Evolutionary conservation across 495 filamentous ascomycete genomes (phyloP).

Genomic region (Neurospora sp.): DNA sequence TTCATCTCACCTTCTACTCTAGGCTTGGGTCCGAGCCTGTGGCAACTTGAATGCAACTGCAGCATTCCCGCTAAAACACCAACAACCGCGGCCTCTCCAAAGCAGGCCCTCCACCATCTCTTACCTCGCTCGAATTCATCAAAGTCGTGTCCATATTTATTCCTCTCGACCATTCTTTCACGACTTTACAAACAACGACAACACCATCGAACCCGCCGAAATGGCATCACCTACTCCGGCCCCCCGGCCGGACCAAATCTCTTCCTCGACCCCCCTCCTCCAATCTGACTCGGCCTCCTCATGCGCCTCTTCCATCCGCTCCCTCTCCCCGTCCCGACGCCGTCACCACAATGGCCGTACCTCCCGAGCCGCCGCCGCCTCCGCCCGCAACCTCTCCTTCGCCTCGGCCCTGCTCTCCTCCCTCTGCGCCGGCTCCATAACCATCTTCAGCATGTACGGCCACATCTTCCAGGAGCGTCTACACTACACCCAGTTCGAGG

Average conservation of each 20-base stretch:
- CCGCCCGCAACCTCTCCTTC: slow-evolving; percentile 29
- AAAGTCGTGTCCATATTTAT: background rate
- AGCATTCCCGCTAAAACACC: background rate
- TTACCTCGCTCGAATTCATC: background rate
- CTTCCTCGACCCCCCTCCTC: slow-evolving; percentile 16
- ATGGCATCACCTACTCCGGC: slow-evolving; percentile 2
- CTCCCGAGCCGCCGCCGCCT: slow-evolving; percentile 13
- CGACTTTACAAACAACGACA: background rate
- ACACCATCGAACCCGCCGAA: slow-evolving; percentile 4
- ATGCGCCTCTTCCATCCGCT: slow-evolving; percentile 24
- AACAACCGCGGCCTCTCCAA: background rate
- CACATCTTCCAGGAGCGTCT: slow-evolving; percentile 75
- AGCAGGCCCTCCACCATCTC: background rate
- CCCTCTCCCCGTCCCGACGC: slow-evolving; percentile 17
- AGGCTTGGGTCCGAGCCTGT: background rate
- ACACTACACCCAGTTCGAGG: slow-evolving; percentile 77
- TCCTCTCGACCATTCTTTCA: background rate
- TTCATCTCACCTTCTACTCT: background rate
- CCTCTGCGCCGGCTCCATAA: slow-evolving; percentile 75
- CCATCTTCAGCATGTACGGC: slow-evolving; percentile 84
- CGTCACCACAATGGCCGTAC: slow-evolving; percentile 8
- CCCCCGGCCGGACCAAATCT: slow-evolving; percentile 4
- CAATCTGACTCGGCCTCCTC: slow-evolving; percentile 23
- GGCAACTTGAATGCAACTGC: background rate
- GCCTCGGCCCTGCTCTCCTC: slow-evolving; percentile 32